Conservation (phyloP, 1,139 yeast species). For the Saccharomyces hybrid region DNA sequence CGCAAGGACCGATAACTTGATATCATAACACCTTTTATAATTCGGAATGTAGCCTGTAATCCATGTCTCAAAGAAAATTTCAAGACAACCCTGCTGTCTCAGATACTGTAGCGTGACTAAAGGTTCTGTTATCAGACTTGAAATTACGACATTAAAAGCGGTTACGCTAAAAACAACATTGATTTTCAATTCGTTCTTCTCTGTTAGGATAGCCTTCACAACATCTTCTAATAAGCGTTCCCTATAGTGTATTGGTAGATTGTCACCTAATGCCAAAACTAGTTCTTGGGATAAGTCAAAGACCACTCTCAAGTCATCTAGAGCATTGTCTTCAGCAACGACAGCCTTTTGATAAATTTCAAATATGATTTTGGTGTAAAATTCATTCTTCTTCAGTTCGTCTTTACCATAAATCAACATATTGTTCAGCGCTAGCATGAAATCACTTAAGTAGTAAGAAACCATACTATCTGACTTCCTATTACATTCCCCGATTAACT, state of each 20-base stretch:
- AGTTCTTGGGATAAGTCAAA: constrained; percentile 32
- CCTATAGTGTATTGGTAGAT: constrained; percentile 23
- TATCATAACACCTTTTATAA: constrained; percentile 70
- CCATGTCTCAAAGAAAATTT: constrained; percentile 61
- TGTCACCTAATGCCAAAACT: constrained; percentile 29
- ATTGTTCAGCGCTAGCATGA: constrained; percentile 68
- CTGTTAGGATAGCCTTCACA: constrained; percentile 25
- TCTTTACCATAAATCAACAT: constrained; percentile 65
- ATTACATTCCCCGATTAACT: constrained; percentile 47
- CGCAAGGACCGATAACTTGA: constrained; percentile 68
- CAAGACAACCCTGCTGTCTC: constrained; percentile 40
- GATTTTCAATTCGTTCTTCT: constrained; percentile 27
- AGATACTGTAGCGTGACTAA: constrained; percentile 47
- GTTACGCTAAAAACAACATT: constrained; percentile 46
- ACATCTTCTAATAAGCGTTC: constrained; percentile 25
- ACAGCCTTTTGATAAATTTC: constrained; percentile 27
- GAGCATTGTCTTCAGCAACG: constrained; percentile 28
- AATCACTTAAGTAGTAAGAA: constrained; percentile 63
- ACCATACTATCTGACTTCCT: constrained; percentile 44
- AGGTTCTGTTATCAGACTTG: constrained; percentile 60
- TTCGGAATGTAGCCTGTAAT: constrained; percentile 44
- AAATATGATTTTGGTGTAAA: constrained; percentile 27
- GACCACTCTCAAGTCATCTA: constrained; percentile 30
- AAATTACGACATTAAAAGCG: constrained; percentile 57
- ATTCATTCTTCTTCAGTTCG: constrained; percentile 37